phyloP scores from a whole-genome alignment of 495 filamentous ascomycete species.

The Ascobolus immersus region DNA sequence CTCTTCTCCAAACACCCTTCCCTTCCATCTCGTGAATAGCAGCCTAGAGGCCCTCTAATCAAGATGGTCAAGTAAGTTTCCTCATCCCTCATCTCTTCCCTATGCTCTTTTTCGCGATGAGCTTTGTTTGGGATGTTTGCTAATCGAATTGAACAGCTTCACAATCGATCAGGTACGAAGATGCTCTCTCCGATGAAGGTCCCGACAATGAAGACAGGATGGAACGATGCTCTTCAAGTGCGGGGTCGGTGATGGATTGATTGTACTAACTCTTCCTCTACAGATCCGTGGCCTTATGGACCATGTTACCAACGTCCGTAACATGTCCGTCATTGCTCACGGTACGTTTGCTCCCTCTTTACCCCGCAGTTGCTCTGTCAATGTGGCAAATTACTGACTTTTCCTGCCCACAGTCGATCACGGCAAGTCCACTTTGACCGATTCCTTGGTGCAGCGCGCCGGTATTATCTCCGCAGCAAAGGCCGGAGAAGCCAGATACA shows the following conservation, averaged over 20 bases:
- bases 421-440: slow-evolving; percentile 97
- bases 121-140: background rate
- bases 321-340: slow-evolving; percentile 99
- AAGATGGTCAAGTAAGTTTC: slow-evolving; percentile 98
- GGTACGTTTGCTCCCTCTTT: slow-evolving; percentile 24
- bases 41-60: no score
- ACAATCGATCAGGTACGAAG: slow-evolving; percentile 60
- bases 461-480: slow-evolving; percentile 98
- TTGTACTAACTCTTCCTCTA: slow-evolving; percentile 11
- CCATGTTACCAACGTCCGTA: slow-evolving; percentile 90
- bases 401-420: slow-evolving; percentile 47
- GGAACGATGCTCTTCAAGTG: background rate
- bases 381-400: slow-evolving; percentile 4
- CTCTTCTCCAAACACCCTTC: no score
- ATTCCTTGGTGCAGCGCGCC: slow-evolving; percentile 94
- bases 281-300: slow-evolving; percentile 90
- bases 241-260: slow-evolving; percentile 9
- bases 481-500: slow-evolving; percentile 84
- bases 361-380: background rate
- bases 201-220: background rate
- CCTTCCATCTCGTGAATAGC: no score
- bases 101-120: slow-evolving; percentile 3
- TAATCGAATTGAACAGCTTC: slow-evolving; percentile 48
- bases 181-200: background rate
- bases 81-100: slow-evolving; percentile 3